Conservation (phyloP, 1,139 yeast genomes). For the Kazachstania sp. region DNA sequence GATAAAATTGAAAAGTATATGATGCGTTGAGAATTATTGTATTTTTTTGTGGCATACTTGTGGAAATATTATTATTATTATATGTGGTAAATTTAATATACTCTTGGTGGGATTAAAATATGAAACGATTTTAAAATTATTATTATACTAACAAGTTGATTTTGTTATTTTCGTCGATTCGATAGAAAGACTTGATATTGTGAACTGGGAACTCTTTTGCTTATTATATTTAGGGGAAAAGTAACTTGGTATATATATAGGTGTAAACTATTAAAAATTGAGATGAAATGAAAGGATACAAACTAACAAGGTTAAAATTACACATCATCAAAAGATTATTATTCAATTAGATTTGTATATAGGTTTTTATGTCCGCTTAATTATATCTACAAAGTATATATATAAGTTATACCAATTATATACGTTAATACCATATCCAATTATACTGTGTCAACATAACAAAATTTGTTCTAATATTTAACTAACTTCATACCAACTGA, state of each 20-base stretch:
- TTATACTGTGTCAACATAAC: not conserved
- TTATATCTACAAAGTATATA: not conserved
- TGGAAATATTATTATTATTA: not conserved
- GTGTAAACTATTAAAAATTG: no score
- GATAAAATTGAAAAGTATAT: not conserved
- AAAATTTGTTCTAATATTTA: conserved; percentile 13
- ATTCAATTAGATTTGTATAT: not conserved
- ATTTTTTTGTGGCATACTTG: not conserved
- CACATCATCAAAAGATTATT: no score
- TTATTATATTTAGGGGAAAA: no score
- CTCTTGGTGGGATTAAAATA: not conserved
- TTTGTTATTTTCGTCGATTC: no score
- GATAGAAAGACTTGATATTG: no score
- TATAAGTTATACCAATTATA: not conserved
- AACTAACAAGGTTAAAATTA: no score
- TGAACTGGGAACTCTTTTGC: no score
- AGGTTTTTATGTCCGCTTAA: not conserved
- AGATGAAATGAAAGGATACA: no score
- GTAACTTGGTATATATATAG: no score
- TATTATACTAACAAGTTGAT: not conserved
- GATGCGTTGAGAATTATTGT: not conserved
- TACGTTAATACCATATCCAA: not conserved
- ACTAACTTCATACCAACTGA: conserved; percentile 32
- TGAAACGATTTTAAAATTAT: not conserved
- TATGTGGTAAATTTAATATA: not conserved